Percentiles rank a stretch among this genome's conserved stretches.
phyloP scores from a whole-genome alignment of 2,329 filamentous ascomycete genomes.

The Cladophialophora immunda region DNA sequence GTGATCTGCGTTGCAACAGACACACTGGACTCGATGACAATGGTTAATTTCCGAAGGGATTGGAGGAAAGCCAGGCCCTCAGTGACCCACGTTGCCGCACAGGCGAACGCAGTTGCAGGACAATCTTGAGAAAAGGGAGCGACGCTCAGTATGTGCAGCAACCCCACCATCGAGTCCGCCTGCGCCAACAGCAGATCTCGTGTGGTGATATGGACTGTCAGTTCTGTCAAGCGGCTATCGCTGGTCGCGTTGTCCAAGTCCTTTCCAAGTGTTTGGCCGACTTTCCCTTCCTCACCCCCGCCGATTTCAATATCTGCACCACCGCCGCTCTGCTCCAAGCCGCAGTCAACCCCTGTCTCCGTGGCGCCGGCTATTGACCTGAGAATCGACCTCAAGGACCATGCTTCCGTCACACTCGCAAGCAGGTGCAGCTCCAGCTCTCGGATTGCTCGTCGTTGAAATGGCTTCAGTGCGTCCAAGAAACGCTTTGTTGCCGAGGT shows the following conservation, averaged over 20 bases:
- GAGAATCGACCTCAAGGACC: conserved; percentile 20
- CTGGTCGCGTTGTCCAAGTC: not conserved
- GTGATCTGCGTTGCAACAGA: conserved; percentile 12
- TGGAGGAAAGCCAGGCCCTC: conserved; percentile 20
- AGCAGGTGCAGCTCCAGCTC: conserved; percentile 21
- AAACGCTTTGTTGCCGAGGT: conserved; percentile 21
- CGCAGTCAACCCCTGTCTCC: not conserved
- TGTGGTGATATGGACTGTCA: conserved; percentile 21
- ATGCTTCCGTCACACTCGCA: conserved; percentile 21
- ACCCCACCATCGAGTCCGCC: conserved; percentile 23
- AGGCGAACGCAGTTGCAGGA: conserved; percentile 5
- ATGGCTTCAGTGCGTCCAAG: conserved; percentile 4
- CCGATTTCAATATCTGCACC: not conserved
- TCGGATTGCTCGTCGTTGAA: conserved; percentile 18
- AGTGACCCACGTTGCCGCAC: conserved; percentile 22
- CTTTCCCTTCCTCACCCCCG: not conserved
- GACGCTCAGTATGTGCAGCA: conserved; percentile 20
- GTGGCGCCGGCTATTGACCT: conserved; percentile 9
- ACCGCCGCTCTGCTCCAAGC: not conserved
- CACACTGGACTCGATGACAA: conserved; percentile 20
- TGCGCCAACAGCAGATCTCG: conserved; percentile 23
- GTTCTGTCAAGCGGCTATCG: conserved; percentile 8
- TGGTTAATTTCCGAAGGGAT: conserved; percentile 23
- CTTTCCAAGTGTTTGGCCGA: not conserved
- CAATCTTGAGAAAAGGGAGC: conserved; percentile 1